phyloP scores from a whole-genome alignment of 768 basidiomycete species.

The Favolaschia claudopus region DNA sequence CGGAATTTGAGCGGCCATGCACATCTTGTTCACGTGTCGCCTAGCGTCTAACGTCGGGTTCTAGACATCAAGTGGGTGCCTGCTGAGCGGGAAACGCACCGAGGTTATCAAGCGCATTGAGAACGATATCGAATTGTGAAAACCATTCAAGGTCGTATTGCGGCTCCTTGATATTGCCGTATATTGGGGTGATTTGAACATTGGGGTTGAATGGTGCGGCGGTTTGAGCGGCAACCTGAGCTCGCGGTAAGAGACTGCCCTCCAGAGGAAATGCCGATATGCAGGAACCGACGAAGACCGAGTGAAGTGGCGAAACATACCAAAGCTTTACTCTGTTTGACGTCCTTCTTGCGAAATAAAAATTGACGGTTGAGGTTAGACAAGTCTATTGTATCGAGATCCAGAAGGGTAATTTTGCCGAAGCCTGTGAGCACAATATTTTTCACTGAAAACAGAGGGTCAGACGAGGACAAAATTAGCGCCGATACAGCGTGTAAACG shows the following conservation, averaged over 20 bases:
- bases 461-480: background rate
- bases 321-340: conserved; percentile 95
- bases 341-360: conserved; percentile 95
- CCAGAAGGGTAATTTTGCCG: conserved; percentile 89
- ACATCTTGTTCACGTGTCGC: conserved; percentile 97
- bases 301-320: conserved; percentile 48
- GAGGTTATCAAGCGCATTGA: conserved; percentile 96
- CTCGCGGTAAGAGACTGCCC: background rate
- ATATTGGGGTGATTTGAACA: conserved; percentile 86
- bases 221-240: conserved; percentile 82
- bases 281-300: background rate
- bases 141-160: conserved; percentile 94
- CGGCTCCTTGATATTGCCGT: conserved; percentile 94
- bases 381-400: conserved; percentile 98
- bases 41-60: conserved; percentile 72
- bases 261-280: background rate
- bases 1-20: conserved; percentile 89
- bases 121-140: conserved; percentile 85
- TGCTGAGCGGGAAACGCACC: conserved; percentile 56
- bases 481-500: background rate
- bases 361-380: conserved; percentile 98
- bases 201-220: conserved; percentile 88
- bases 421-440: conserved; percentile 95
- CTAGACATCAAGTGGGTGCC: background rate
- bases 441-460: conserved; percentile 70